A percentile compares a stretch with the other conserved stretches of the same genome.
phyloP scores from a whole-genome alignment of 139 green algal genomes.

The Picochlorum sp. region DNA sequence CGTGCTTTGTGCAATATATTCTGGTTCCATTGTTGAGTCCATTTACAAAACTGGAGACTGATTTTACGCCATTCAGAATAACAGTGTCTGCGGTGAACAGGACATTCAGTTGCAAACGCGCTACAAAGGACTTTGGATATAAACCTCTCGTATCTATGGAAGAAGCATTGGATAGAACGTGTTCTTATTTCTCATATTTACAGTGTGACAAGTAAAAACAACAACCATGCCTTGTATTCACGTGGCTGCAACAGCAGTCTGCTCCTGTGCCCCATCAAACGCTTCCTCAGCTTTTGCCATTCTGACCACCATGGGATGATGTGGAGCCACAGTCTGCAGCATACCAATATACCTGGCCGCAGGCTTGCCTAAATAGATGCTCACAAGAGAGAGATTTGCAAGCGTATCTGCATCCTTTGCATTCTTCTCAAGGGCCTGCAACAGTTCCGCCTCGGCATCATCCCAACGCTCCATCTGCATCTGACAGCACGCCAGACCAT shows the following conservation, averaged over 20 bases:
- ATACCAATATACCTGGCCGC: slow-evolving; percentile 50
- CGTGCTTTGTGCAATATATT: slow-evolving; percentile 62
- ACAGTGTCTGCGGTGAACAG: slow-evolving; percentile 46
- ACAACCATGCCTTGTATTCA: neutral
- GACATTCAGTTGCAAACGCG: slow-evolving; percentile 38
- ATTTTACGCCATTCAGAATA: slow-evolving; percentile 61
- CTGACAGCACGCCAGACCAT: slow-evolving; percentile 74
- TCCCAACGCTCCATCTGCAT: slow-evolving; percentile 85
- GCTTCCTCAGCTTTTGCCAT: slow-evolving; percentile 49
- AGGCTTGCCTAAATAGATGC: slow-evolving; percentile 81
- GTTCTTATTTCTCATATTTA: slow-evolving; percentile 48
- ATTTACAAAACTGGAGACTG: slow-evolving; percentile 40
- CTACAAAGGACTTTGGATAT: slow-evolving; percentile 53
- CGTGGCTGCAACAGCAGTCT: neutral
- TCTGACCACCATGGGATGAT: slow-evolving; percentile 50
- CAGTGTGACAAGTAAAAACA: slow-evolving; percentile 9
- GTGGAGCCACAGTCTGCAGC: slow-evolving; percentile 58
- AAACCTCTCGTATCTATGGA: slow-evolving; percentile 34
- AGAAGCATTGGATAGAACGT: slow-evolving; percentile 48
- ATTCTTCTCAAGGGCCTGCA: slow-evolving; percentile 81
- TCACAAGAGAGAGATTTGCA: slow-evolving; percentile 77
- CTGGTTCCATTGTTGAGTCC: slow-evolving; percentile 44
- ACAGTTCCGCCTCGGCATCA: slow-evolving; percentile 53
- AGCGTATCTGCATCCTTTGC: slow-evolving; percentile 85
- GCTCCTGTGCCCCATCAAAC: slow-evolving; percentile 54